A percentile compares a stretch with the other conserved stretches of the same genome.
Conservation (phyloP, 371 early-diverging fungal species). For the Actinomortierella wolfii region DNA sequence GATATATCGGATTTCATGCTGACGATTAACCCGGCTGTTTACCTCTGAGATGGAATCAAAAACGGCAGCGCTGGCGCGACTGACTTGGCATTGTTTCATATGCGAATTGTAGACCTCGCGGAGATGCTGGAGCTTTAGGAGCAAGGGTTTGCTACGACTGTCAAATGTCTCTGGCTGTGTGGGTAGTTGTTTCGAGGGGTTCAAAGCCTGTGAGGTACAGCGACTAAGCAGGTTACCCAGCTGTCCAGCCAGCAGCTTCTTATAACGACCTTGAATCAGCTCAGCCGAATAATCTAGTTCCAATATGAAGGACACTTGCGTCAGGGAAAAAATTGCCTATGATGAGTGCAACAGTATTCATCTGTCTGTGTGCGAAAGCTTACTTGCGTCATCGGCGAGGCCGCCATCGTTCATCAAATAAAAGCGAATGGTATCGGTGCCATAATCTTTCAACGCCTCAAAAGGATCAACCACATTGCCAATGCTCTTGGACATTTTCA, state of each 20-base stretch:
- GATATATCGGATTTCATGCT: too few species aligned
- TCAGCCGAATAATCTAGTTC: slow-evolving; percentile 78
- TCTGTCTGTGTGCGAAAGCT: background rate
- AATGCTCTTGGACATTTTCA: slow-evolving; percentile 93
- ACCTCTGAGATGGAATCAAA: slow-evolving; percentile 64
- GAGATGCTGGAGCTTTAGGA: slow-evolving; percentile 41
- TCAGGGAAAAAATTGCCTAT: background rate
- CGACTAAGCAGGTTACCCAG: slow-evolving; percentile 88
- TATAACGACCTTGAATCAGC: slow-evolving; percentile 69
- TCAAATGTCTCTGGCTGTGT: slow-evolving; percentile 21
- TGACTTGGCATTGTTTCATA: slow-evolving; percentile 40
- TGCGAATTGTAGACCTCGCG: slow-evolving; percentile 48
- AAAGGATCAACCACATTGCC: slow-evolving; percentile 93
- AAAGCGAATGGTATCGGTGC: slow-evolving; percentile 89
- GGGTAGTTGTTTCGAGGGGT: slow-evolving; percentile 59
- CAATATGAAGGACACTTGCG: too few species aligned
- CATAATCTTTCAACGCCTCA: slow-evolving; percentile 69
- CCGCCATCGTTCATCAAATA: slow-evolving; percentile 92
- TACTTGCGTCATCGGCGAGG: slow-evolving; percentile 58
- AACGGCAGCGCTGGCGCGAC: slow-evolving; percentile 55
- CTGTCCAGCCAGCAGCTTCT: slow-evolving; percentile 82
- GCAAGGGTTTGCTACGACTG: slow-evolving; percentile 48
- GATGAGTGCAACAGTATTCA: background rate
- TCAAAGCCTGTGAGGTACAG: slow-evolving; percentile 59
- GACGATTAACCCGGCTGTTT: too few species aligned